These are phyloP conservation scores for Lagerstroemia speciosa DNA, from an alignment of 345 rosid species.

Conservation along the genomic window DNA sequence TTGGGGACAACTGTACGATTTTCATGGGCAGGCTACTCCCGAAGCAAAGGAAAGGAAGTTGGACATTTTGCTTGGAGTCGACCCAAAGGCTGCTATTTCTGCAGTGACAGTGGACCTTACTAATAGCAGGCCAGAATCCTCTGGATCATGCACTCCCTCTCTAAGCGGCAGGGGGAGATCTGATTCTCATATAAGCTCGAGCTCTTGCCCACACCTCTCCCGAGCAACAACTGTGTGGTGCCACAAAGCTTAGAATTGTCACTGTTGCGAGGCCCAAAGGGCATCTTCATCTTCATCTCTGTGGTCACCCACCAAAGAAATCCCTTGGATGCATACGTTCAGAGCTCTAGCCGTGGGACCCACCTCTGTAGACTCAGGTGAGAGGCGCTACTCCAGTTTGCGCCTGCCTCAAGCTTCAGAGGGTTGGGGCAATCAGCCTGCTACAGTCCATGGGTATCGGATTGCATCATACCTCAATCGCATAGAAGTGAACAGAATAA, in stretches of 20 bases:
- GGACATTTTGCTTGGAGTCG: conserved; percentile 45
- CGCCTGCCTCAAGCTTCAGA: conserved; percentile 58
- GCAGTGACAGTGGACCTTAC: conserved; percentile 35
- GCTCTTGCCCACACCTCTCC: conserved; percentile 48
- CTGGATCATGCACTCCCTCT: conserved; percentile 35
- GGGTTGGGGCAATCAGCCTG: conserved; percentile 61
- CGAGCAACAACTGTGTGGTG: conserved; percentile 39
- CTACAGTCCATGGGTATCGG: conserved; percentile 71
- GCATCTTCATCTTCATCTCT: conserved; percentile 40
- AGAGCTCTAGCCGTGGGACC: conserved; percentile 33
- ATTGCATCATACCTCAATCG: conserved; percentile 43
- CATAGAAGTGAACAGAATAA: conserved; percentile 46
- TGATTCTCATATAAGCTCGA: conserved; percentile 39
- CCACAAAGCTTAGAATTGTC: conserved; percentile 43
- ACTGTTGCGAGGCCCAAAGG: conserved; percentile 44
- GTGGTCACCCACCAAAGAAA: conserved; percentile 49
- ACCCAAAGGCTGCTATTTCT: conserved; percentile 33
- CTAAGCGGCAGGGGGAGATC: conserved; percentile 43
- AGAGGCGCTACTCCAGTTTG: conserved; percentile 68
- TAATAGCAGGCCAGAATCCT: conserved; percentile 16
- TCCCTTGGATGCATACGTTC: conserved; percentile 43
- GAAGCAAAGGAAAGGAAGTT: conserved; percentile 61
- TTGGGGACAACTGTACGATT: conserved; percentile 89
- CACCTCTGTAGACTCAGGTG: conserved; percentile 35
- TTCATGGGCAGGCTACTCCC: conserved; percentile 56